These are phyloP conservation scores for Cystofilobasidium capitatum DNA, from an alignment of 768 basidiomycete species.

Conservation along the genomic window DNA sequence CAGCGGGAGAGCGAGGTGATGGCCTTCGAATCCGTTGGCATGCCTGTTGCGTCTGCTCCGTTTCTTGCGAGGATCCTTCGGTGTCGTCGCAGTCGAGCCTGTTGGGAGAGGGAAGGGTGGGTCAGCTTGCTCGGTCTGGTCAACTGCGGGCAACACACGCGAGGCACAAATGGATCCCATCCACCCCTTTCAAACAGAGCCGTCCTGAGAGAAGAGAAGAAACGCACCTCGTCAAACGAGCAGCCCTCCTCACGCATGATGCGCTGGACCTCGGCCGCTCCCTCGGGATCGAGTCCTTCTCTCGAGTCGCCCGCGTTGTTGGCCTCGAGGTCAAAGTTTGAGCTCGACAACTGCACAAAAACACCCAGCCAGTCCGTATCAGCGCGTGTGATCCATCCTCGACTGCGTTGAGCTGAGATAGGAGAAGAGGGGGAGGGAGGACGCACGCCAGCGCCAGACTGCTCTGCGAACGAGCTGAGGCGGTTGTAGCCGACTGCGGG, in stretches of 20 bases:
- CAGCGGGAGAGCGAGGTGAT: conserved; percentile 17
- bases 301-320: conserved; percentile 23
- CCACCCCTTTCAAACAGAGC: neutral
- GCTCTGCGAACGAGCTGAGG: conserved; percentile 9
- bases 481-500: conserved; percentile 5
- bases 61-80: conserved; percentile 11
- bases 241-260: conserved; percentile 26
- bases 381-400: neutral
- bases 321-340: conserved; percentile 24
- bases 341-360: conserved; percentile 5
- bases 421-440: too few relatives aligned
- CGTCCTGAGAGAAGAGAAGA: neutral
- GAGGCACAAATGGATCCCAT: neutral
- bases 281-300: conserved; percentile 15
- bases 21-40: conserved; percentile 22
- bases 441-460: conserved; percentile 13
- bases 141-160: too few relatives aligned
- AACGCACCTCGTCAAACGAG: conserved; percentile 24
- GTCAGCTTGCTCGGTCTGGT: neutral
- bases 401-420: neutral
- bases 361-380: neutral
- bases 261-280: conserved; percentile 18
- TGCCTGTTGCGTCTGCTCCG: conserved; percentile 13
- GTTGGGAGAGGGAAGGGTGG: neutral
- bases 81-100: conserved; percentile 21